Conservation (phyloP, 1,284 basidiomycete species). For the Trametes polyzona region DNA sequence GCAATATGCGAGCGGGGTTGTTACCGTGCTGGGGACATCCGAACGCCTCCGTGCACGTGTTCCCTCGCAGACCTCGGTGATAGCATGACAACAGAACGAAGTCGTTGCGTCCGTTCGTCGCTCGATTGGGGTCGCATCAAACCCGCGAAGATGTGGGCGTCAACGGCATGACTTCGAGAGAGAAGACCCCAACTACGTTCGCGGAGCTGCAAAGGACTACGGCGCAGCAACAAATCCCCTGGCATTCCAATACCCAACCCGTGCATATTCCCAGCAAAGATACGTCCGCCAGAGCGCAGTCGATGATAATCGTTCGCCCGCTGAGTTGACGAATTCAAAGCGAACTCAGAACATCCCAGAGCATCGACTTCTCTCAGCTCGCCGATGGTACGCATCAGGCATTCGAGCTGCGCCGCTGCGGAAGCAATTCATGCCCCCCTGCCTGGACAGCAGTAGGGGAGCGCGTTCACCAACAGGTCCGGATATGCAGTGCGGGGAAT, state of each 20-base stretch:
- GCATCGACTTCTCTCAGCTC: neutral
- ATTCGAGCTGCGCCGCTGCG: neutral
- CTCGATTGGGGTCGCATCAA: too few species aligned
- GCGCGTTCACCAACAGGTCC: too few species aligned
- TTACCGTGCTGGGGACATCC: too few species aligned
- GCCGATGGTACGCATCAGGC: neutral
- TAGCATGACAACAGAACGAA: too few species aligned
- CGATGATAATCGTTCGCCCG: neutral
- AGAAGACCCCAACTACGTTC: neutral
- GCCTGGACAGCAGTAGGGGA: neutral
- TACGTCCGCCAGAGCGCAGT: neutral
- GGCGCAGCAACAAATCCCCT: neutral
- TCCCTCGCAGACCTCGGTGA: too few species aligned
- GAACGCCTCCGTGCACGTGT: too few species aligned
- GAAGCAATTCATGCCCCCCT: neutral
- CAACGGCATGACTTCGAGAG: too few species aligned
- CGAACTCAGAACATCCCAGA: neutral
- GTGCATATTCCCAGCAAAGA: too few species aligned
- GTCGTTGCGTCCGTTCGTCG: too few species aligned
- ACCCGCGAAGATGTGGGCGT: too few species aligned
- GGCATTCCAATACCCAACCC: neutral
- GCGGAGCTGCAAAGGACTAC: neutral
- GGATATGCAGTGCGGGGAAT: neutral
- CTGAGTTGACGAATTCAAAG: neutral
- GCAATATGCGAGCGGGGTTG: too few species aligned